phyloP scores from a whole-genome alignment of 768 basidiomycete species.

The Mycena metata region DNA sequence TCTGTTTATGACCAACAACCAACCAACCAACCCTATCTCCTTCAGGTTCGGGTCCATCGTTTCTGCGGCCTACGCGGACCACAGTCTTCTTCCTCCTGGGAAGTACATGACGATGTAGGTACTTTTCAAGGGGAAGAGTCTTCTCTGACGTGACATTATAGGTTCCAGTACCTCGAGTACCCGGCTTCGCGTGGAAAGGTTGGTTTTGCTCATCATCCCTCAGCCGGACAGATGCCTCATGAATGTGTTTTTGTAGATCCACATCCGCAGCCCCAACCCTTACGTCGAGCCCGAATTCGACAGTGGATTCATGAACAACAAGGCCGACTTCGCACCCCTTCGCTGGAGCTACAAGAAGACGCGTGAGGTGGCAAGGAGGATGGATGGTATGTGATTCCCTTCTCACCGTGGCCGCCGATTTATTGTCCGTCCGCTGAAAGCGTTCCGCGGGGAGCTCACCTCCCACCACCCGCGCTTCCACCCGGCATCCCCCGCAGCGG shows the following conservation, averaged over 20 bases:
- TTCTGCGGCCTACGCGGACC: conserved; percentile 79
- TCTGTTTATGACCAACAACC: neutral
- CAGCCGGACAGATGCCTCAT: too few species aligned
- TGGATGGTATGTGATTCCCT: conserved; percentile 64
- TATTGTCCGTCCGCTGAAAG: conserved; percentile 46
- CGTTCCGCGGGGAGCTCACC: conserved; percentile 79
- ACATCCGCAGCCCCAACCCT: conserved; percentile 70
- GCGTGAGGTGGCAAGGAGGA: conserved; percentile 77
- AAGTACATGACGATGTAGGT: conserved; percentile 77
- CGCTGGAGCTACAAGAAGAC: conserved; percentile 86
- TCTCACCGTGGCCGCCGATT: neutral
- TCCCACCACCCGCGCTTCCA: conserved; percentile 84
- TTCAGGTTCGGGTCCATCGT: conserved; percentile 76
- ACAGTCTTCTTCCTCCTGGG: conserved; percentile 76
- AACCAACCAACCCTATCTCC: neutral
- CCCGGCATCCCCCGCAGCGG: conserved; percentile 72
- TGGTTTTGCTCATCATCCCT: conserved; percentile 12
- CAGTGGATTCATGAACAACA: conserved; percentile 85
- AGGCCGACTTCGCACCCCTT: conserved; percentile 82
- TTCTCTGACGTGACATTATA: conserved; percentile 22
- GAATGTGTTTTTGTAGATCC: conserved; percentile 57
- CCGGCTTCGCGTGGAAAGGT: conserved; percentile 81
- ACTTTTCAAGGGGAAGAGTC: neutral
- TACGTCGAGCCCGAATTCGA: conserved; percentile 77
- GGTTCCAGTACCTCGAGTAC: conserved; percentile 83